Evolutionary conservation across 164 flowering plant species (phyloP).

Genomic region (Cinnamomum micranthum): DNA sequence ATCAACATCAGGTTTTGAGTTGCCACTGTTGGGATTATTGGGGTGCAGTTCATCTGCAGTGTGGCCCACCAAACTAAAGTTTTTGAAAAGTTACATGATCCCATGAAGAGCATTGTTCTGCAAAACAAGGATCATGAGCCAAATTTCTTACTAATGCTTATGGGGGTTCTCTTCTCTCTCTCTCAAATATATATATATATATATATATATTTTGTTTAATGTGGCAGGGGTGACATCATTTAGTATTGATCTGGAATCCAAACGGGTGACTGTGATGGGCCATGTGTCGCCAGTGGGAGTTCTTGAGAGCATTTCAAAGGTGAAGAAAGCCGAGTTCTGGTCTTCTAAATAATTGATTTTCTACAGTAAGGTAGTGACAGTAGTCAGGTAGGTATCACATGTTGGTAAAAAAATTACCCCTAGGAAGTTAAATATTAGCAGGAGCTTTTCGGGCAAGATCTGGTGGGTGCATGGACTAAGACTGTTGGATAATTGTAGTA

Average conservation of each 20-base stretch:
- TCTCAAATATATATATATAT: too few species aligned
- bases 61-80: too few species aligned
- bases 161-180: too few species aligned
- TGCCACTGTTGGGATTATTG: too few species aligned
- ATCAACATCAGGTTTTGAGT: too few species aligned
- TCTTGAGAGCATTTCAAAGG: constrained; percentile 75
- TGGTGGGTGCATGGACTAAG: not conserved
- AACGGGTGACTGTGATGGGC: constrained; percentile 84
- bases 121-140: too few species aligned
- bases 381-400: not conserved
- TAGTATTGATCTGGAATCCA: constrained; percentile 72
- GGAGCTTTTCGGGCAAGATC: not conserved
- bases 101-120: too few species aligned
- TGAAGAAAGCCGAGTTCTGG: constrained; percentile 84
- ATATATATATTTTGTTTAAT: not conserved
- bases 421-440: not conserved
- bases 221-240: constrained; percentile 78
- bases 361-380: not conserved
- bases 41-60: too few species aligned
- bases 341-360: constrained; percentile 3
- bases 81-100: too few species aligned
- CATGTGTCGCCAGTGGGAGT: constrained; percentile 71
- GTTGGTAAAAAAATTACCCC: not conserved
- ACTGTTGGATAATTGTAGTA: not conserved
- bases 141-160: too few species aligned